Conservation (phyloP, 768 basidiomycete species). For the Lyophyllum semitale region DNA sequence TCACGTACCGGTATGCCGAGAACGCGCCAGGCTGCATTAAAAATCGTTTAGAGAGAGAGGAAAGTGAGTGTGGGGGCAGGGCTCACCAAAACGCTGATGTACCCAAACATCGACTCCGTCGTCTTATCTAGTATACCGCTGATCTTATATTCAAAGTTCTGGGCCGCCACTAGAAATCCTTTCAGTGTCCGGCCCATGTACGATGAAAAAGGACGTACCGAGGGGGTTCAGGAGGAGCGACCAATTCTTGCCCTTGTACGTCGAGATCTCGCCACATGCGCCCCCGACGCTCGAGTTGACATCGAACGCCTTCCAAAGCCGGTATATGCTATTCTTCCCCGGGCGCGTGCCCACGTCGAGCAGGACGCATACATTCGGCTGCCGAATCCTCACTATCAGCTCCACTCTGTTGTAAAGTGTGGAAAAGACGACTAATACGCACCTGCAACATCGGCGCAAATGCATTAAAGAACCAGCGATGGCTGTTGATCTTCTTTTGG, state of each 20-base stretch:
- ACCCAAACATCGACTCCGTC: conserved; percentile 89
- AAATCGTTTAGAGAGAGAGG: background rate
- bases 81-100: conserved; percentile 87
- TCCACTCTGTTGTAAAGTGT: background rate
- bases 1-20: conserved; percentile 74
- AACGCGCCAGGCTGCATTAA: conserved; percentile 79
- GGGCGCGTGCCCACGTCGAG: conserved; percentile 95
- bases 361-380: conserved; percentile 92
- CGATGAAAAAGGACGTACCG: conserved; percentile 40
- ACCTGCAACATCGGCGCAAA: conserved; percentile 83
- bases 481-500: conserved; percentile 96
- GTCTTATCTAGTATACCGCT: conserved; percentile 91
- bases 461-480: conserved; percentile 97
- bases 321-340: conserved; percentile 84
- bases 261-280: conserved; percentile 96
- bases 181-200: background rate
- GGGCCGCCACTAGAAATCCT: conserved; percentile 70
- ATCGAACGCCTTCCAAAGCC: conserved; percentile 95
- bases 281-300: conserved; percentile 91
- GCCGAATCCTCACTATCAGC: background rate
- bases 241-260: conserved; percentile 91
- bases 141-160: conserved; percentile 95
- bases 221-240: conserved; percentile 79
- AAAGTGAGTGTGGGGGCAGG: background rate
- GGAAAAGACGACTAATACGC: conserved; percentile 11